A percentile compares a stretch with the other conserved stretches of the same genome.
These are phyloP conservation scores for Clathrospora elynae DNA, from an alignment of 2,329 filamentous ascomycete genomes.

Conservation along the genomic window DNA sequence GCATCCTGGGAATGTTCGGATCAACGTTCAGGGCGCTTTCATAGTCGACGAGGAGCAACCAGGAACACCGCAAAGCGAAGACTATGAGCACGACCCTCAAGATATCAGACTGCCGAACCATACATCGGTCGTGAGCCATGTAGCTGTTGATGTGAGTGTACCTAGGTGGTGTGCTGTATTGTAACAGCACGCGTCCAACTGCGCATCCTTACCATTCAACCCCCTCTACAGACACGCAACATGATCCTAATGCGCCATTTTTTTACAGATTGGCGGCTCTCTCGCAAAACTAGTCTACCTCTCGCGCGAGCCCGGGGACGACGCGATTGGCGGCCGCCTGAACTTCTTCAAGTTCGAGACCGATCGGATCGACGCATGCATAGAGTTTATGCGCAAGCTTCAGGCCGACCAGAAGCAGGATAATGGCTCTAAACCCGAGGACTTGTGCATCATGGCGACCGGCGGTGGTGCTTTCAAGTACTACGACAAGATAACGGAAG, in stretches of 20 bases:
- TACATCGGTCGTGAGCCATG: slow-evolving; percentile 91
- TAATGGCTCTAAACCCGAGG: slow-evolving; percentile 72
- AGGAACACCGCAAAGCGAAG: slow-evolving; percentile 56
- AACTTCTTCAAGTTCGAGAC: slow-evolving; percentile 98
- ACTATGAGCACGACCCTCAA: slow-evolving; percentile 74
- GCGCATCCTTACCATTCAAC: slow-evolving; percentile 1
- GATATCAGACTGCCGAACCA: slow-evolving; percentile 97
- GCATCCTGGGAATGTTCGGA: slow-evolving; percentile 75
- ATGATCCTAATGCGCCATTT: slow-evolving; percentile 22
- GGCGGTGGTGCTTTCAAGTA: slow-evolving; percentile 96
- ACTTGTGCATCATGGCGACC: slow-evolving; percentile 91
- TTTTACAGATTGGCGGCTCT: slow-evolving; percentile 82
- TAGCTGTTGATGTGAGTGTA: slow-evolving; percentile 84
- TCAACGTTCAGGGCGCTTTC: slow-evolving; percentile 95
- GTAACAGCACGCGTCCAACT: slow-evolving; percentile 21
- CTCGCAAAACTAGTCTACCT: slow-evolving; percentile 98
- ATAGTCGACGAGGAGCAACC: slow-evolving; percentile 78
- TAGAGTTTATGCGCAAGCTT: slow-evolving; percentile 86
- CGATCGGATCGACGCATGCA: slow-evolving; percentile 88
- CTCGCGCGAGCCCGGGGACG: slow-evolving; percentile 80
- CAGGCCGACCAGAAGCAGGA: slow-evolving; percentile 79
- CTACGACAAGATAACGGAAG: slow-evolving; percentile 86
- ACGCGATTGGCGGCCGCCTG: slow-evolving; percentile 81
- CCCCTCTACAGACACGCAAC: neutral
- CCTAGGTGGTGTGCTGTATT: slow-evolving; percentile 15